Base-by-base conservation (phyloP, 192 early-diverging fungal genomes). In the Podochytrium sp. region DNA sequence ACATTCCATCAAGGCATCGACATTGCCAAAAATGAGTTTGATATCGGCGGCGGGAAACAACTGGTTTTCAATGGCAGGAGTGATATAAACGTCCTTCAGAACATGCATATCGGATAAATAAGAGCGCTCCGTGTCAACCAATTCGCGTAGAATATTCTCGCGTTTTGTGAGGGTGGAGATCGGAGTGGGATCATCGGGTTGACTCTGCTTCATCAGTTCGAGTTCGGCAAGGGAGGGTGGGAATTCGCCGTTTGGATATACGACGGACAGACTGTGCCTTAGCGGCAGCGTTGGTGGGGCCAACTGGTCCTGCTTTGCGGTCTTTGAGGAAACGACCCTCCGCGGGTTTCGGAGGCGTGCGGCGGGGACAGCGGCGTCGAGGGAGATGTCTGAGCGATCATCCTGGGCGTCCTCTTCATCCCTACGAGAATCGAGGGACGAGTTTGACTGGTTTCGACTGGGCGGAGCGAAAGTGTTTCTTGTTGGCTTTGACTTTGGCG, bases 41-140 rank as follows among this genome's bases (percentile, higher is more conserved):
- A 87, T 81, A 57, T 95, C 94, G 18, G 81, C 82, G 37, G 74
- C 68, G 27, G 87, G 82, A 34, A 91, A 85, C 27, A 82, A 69
- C 0, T 62, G 53, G 14, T 80, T 68, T 38, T 79, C 77, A 0
- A 75, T 71, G 37, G 84, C 80, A 49, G 89, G 85, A 5, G 85
- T 75, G 50, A 89, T 83, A 74, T 90, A 90, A 34, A 76, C 65
- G 37, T 92, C 87, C 34, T 89, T 83, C 33, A 96, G 68, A 12
- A 93, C 78, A 14, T 86, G 68, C 87, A 96, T 88, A 71, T 96
- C 95, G 23, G 85, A 83, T 37, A 91, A 80, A 53, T 87, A 96
- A 10, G 78, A 81, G 25, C 83, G 79, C 72, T 96, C 95, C 0
- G 95, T 95, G 37, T 89, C 84, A 0, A 93, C 76, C 42, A 96